A percentile compares a stretch with the other conserved stretches of the same genome.
Conservation (phyloP, 805 yeast genomes). For the Naumovozyma dairenensis region DNA sequence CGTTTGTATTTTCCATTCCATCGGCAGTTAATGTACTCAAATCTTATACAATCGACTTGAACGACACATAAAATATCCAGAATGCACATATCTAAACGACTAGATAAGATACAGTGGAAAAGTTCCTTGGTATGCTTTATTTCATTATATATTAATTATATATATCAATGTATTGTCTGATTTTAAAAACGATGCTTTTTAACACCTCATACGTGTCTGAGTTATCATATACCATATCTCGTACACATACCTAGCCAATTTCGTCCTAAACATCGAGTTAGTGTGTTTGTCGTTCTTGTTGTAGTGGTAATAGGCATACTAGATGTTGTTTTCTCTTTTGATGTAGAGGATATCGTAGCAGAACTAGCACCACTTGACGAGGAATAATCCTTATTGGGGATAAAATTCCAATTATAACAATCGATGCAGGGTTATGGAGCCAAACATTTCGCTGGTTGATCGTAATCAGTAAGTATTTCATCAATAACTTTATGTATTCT, state of each 20-base stretch:
- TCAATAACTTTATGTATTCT: constrained; percentile 86
- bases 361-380: constrained; percentile 4
- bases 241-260: constrained; percentile 30
- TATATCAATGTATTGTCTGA: no score
- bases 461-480: constrained; percentile 60
- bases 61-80: no score
- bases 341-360: background rate
- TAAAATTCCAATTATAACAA: constrained; percentile 81
- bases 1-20: no score
- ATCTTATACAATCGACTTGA: no score
- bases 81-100: no score
- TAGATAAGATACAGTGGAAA: no score
- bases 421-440: constrained; percentile 79
- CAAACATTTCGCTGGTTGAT: constrained; percentile 65
- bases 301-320: constrained; percentile 9
- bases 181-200: no score
- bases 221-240: constrained; percentile 12
- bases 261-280: constrained; percentile 25
- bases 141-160: no score
- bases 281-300: constrained; percentile 14
- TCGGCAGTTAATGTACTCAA: no score
- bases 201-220: no score
- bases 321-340: constrained; percentile 22
- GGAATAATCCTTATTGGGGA: constrained; percentile 31
- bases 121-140: no score